These are phyloP conservation scores for Xylariomycetidae sp. DNA, from an alignment of 2,329 filamentous ascomycete genomes.

Conservation along the genomic window DNA sequence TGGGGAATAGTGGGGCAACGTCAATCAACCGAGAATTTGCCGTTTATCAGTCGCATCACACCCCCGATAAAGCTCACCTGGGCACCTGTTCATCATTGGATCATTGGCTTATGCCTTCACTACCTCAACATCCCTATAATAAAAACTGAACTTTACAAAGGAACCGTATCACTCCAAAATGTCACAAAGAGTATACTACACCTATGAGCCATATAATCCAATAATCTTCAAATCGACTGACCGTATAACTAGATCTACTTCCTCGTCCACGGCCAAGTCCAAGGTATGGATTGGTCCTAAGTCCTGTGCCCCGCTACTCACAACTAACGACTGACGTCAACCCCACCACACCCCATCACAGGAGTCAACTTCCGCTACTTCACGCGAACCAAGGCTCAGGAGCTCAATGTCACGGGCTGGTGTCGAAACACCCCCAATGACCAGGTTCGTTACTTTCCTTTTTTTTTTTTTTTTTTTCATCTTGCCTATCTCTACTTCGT, in stretches of 20 bases:
- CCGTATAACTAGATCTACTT: slow-evolving; percentile 52
- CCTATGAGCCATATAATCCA: not conserved
- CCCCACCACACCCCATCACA: slow-evolving; percentile 24
- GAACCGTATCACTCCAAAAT: slow-evolving; percentile 8
- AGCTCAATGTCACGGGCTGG: slow-evolving; percentile 55
- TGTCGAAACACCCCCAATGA: slow-evolving; percentile 54
- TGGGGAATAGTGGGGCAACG: too few species aligned
- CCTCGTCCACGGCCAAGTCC: slow-evolving; percentile 63
- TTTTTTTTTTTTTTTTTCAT: not conserved
- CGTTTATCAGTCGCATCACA: not conserved
- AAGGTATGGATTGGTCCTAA: slow-evolving; percentile 53
- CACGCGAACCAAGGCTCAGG: slow-evolving; percentile 45
- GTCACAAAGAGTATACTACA: slow-evolving; percentile 13
- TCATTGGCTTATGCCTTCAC: too few species aligned
- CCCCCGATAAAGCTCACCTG: slow-evolving; percentile 3
- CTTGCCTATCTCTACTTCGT: too few species aligned
- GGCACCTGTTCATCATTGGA: too few species aligned
- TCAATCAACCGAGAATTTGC: not conserved
- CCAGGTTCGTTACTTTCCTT: slow-evolving; percentile 36
- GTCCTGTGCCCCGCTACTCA: not conserved
- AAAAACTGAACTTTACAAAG: slow-evolving; percentile 1
- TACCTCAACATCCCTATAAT: not conserved
- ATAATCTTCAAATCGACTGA: not conserved
- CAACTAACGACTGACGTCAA: slow-evolving; percentile 12
- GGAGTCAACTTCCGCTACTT: slow-evolving; percentile 57